phyloP scores from a whole-genome alignment of 352 stramenopile genomes.

The Globisporangium barbulae region DNA sequence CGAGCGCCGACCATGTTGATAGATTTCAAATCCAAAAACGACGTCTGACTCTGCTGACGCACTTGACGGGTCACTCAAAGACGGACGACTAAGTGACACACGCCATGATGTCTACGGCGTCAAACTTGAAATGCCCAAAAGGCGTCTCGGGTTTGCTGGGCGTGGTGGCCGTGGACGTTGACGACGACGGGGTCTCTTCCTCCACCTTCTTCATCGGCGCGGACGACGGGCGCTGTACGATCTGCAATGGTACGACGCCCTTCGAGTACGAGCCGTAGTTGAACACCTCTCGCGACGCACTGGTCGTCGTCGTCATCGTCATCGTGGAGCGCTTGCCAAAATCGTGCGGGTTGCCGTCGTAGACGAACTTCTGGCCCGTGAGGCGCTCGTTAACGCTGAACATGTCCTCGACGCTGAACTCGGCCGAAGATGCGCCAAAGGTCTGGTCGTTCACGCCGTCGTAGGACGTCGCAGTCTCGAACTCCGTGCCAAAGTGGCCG shows the following conservation, averaged over 20 bases:
- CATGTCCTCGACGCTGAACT: conserved; percentile 94
- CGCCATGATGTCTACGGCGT: conserved; percentile 86
- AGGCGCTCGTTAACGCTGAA: conserved; percentile 93
- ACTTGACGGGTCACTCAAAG: neutral
- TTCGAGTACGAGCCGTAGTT: conserved; percentile 41
- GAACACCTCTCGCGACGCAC: conserved; percentile 39
- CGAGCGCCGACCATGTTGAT: neutral
- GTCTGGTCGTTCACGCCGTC: conserved; percentile 89
- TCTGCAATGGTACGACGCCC: conserved; percentile 39
- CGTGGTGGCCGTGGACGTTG: neutral
- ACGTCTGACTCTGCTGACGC: neutral
- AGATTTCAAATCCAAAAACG: neutral
- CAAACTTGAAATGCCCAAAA: conserved; percentile 74
- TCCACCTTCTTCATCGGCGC: conserved; percentile 49
- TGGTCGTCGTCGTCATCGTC: neutral
- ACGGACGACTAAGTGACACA: conserved; percentile 57
- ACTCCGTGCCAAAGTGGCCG: conserved; percentile 83
- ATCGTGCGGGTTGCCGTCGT: conserved; percentile 94
- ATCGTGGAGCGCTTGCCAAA: conserved; percentile 74
- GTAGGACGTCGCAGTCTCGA: conserved; percentile 70
- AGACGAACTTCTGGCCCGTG: conserved; percentile 90
- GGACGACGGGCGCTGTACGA: conserved; percentile 37
- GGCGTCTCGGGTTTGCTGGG: conserved; percentile 43
- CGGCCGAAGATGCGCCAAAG: conserved; percentile 70
- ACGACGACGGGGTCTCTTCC: conserved; percentile 33